These are phyloP conservation scores for Citrus unshiu DNA, from an alignment of 345 rosid genomes.

Conservation along the genomic window DNA sequence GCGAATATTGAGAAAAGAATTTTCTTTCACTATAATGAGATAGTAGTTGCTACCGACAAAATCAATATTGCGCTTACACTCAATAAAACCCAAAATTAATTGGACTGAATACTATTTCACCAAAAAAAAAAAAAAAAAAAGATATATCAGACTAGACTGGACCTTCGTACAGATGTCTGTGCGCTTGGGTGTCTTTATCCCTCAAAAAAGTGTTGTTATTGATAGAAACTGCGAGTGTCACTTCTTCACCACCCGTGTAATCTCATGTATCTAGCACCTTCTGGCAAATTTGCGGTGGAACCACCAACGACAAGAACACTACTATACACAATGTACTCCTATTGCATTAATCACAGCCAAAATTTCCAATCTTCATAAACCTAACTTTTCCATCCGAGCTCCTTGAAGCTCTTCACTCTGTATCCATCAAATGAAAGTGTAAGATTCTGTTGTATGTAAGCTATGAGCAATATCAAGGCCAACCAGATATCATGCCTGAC, in stretches of 20 bases:
- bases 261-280: constrained; percentile 30
- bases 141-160: constrained; percentile 8
- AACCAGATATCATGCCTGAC: background rate
- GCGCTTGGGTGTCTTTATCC: constrained; percentile 20
- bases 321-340: constrained; percentile 59
- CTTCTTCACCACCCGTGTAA: constrained; percentile 27
- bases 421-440: constrained; percentile 1
- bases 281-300: constrained; percentile 24
- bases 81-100: constrained; percentile 19
- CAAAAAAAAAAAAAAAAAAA: constrained; percentile 5
- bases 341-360: constrained; percentile 29
- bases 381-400: constrained; percentile 19
- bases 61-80: constrained; percentile 30
- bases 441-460: background rate
- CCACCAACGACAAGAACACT: constrained; percentile 31
- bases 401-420: constrained; percentile 34
- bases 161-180: constrained; percentile 39
- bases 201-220: constrained; percentile 30
- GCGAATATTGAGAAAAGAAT: background rate
- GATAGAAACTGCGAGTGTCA: constrained; percentile 16
- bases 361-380: constrained; percentile 29
- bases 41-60: constrained; percentile 4
- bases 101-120: constrained; percentile 14
- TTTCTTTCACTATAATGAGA: constrained; percentile 2
- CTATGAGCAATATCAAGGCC: background rate